Conservation (phyloP, 352 stramenopile genomes). For the Sclerospora graminicola region DNA sequence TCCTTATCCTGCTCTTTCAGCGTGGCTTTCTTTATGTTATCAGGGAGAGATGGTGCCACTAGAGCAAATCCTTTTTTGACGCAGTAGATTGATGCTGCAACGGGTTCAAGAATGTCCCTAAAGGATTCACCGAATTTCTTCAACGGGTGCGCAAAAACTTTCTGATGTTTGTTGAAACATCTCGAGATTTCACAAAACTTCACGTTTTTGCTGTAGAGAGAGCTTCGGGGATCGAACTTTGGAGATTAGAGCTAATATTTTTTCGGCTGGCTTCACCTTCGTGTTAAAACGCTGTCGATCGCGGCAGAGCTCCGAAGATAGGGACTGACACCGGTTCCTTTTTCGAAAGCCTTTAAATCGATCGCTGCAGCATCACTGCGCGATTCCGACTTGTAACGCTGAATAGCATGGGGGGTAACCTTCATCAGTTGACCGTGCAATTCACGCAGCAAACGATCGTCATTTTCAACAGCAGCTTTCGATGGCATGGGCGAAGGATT, state of each 20-base stretch:
- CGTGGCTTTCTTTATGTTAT: slow-evolving; percentile 37
- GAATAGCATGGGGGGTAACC: no score
- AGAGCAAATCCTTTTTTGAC: no score
- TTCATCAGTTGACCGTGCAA: no score
- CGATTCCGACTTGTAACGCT: no score
- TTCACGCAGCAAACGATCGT: no score
- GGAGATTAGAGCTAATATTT: slow-evolving; percentile 39
- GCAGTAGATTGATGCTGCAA: no score
- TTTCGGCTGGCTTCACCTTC: slow-evolving; percentile 58
- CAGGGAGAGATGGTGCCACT: slow-evolving; percentile 46
- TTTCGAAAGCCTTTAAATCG: slow-evolving; percentile 5
- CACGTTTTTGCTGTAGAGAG: slow-evolving; percentile 40
- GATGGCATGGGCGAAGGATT: no score
- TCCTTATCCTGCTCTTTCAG: slow-evolving; percentile 39
- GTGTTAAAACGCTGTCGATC: slow-evolving; percentile 59
- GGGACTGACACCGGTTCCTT: no score
- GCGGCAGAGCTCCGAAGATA: slow-evolving; percentile 72
- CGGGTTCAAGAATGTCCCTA: slow-evolving; percentile 75
- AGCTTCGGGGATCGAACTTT: slow-evolving; percentile 22
- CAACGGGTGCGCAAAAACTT: slow-evolving; percentile 53
- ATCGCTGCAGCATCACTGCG: no score
- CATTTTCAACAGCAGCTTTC: no score
- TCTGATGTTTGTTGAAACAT: slow-evolving; percentile 84
- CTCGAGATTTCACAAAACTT: slow-evolving; percentile 63
- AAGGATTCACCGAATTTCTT: slow-evolving; percentile 70